Evolutionary conservation across 2,329 filamentous ascomycete species (phyloP), one percentile per base, ranked within the genome.

Genomic region (Periconia digitata): DNA sequence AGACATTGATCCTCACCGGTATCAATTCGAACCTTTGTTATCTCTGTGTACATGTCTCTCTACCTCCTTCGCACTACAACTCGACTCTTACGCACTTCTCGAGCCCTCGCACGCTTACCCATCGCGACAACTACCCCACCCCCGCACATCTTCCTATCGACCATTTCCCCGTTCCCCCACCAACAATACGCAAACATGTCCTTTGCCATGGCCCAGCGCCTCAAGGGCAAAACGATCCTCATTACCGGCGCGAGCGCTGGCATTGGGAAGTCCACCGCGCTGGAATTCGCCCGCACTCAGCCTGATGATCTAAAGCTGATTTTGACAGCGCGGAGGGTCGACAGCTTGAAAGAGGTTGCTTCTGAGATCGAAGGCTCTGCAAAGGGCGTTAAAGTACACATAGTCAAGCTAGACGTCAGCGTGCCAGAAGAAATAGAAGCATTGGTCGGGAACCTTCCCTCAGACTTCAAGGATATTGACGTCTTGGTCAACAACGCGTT

Each of bases 401-500:
- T 91, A 1, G 84, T 94, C 10, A 85, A 90, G 76, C 80, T 97
- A 44, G 94, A 99, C 70, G 86, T 99, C 46, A 92, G 88, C 76
- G 87, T 88, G 49, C 79, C 89, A 0, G 82, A 85, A 3, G 85
- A 94, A 66, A 81, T 97, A 3, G 79, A 80, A 44, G 75, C 74
- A 35, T 92, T 97, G 65, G 85, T 96, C 12, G 75, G 73, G 1
- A 81, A 78, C 35, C 73, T 97, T 61, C 92, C 92, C 0, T 83
- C 85, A 52, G 92, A 91, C 67, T 97, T 90, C 76, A 84, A 82
- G 70, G 84, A 90, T 21, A 87, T 97, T 56, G 84, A 97, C 70
- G 81, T 97, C 2, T 75, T 99, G 50, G 90, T 99, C 21, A 99
- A 99, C 76, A 97, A 97, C 79, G 92, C 92, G 90, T 95, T 73